phyloP scores from a whole-genome alignment of 148 eudicot species.

The Polygonum maritimum region DNA sequence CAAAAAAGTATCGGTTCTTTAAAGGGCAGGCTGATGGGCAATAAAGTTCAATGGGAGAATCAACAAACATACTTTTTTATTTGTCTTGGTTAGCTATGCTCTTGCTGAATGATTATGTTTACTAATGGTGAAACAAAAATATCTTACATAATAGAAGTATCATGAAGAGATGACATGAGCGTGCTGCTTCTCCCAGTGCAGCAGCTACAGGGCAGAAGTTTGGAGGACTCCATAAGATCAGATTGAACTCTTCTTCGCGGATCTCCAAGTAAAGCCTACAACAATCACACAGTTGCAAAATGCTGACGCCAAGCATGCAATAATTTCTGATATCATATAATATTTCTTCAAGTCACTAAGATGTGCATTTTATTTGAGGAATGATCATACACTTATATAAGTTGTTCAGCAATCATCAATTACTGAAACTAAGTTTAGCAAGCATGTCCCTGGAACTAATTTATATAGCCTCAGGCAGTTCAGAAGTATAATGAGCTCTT shows the following conservation, averaged over 20 bases:
- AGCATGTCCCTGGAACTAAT: not conserved
- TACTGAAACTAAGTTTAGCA: not conserved
- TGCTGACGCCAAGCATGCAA: not conserved
- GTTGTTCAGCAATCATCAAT: not conserved
- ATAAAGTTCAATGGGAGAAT: not conserved
- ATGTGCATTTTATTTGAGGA: not conserved
- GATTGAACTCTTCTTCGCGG: slow-evolving; percentile 78
- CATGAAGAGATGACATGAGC: slow-evolving; percentile 59
- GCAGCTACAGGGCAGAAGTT: slow-evolving; percentile 61
- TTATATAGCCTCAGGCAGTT: not conserved
- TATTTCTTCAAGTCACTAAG: not conserved
- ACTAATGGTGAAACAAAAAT: not conserved
- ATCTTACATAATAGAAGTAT: slow-evolving; percentile 74
- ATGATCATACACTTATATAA: not conserved
- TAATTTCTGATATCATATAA: not conserved
- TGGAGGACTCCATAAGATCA: slow-evolving; percentile 69
- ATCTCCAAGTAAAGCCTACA: slow-evolving; percentile 80
- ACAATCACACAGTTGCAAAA: slow-evolving; percentile 1
- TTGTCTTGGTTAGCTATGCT: not conserved
- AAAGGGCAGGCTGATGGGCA: not conserved
- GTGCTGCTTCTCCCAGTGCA: slow-evolving; percentile 40
- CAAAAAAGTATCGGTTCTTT: not conserved
- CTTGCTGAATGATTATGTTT: not conserved
- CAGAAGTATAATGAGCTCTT: not conserved
- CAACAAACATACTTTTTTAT: too few relatives aligned